Evolutionary conservation across 1,284 basidiomycete genomes (phyloP), one percentile per base, ranked within the genome.

Genomic region (Ustilago tritici): DNA sequence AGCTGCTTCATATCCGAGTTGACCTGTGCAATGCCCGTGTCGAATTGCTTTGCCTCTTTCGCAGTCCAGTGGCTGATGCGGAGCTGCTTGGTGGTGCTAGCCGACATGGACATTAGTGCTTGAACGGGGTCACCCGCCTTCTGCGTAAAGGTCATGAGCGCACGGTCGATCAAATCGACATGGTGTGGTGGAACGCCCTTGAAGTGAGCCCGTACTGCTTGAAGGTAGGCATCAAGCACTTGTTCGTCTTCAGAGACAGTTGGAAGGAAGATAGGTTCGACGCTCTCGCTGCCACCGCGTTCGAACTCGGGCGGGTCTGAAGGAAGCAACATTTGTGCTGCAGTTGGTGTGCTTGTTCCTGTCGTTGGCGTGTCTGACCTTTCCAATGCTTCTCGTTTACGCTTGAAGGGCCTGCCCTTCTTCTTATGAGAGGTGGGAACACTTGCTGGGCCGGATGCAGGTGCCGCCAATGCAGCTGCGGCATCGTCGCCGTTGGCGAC

Each of bases 101-200:
- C 53, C 2, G 93, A 91, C n/a, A 89, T 85, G 73, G 90, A 91
- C 88, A 91, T 92, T 91, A 92, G 93, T 91, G 94, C 78, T 4
- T 94, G 92, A 35, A 61, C 66, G 7, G 86, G 94, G 94, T 76
- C 95, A 90, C 53, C 94, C 89, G 90, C 91, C 23, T 88, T 88
- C 61, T 53, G 76, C 71, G 41, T 95, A 89, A 47, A 91, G 91
- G 85, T 93, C 92, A 5, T 93, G 92, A 58, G 93, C 92, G 86
- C 92, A 92, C 93, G 93, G 94, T 95, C 93, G 88, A 89, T 9
- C 91, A 92, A 76, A 92, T 92, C 70, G 90, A 90, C 31, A 91
- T 93, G 60, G 91, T 89, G 86, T 93, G 76, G 61, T 3, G 69
- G 71, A 0, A 79, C 56, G 9, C 58, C 41, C 32, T 76, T 70